Conservation (phyloP, 495 filamentous ascomycete genomes). For the Geoglossum glabrum region DNA sequence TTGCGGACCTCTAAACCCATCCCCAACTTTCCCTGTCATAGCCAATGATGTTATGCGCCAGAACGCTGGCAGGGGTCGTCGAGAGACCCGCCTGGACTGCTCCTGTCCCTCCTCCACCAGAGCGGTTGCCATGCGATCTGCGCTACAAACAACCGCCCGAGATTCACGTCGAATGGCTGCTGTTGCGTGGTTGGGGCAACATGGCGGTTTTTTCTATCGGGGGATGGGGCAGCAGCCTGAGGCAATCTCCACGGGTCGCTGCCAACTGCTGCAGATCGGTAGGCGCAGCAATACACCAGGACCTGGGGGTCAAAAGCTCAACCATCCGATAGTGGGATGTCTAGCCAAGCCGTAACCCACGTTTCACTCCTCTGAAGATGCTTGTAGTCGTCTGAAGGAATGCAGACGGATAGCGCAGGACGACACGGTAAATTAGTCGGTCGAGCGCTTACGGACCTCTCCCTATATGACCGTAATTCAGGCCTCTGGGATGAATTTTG, state of each 20-base stretch:
- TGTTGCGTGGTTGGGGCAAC: neutral
- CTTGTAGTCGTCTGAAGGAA: neutral
- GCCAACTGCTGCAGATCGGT: neutral
- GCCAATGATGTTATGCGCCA: constrained; percentile 13
- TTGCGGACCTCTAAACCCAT: neutral
- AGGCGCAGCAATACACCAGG: neutral
- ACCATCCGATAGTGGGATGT: neutral
- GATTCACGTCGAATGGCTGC: neutral
- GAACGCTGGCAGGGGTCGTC: constrained; percentile 3
- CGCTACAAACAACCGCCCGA: neutral
- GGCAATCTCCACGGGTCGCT: neutral
- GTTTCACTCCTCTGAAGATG: neutral
- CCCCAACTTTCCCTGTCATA: constrained; percentile 1
- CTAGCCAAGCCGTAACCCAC: neutral
- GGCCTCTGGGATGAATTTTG: neutral
- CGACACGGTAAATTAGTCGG: neutral
- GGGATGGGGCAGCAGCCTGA: neutral
- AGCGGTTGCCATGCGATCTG: neutral
- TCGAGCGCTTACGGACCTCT: neutral
- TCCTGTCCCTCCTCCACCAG: neutral
- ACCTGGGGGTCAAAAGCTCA: neutral
- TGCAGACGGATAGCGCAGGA: neutral
- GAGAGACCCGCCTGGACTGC: neutral
- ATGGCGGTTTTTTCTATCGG: neutral
- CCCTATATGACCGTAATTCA: neutral